Evolutionary conservation across 2,329 filamentous ascomycete genomes (phyloP), one percentile per base, ranked within the genome.

Genomic region (Dactylonectria macrodidyma): DNA sequence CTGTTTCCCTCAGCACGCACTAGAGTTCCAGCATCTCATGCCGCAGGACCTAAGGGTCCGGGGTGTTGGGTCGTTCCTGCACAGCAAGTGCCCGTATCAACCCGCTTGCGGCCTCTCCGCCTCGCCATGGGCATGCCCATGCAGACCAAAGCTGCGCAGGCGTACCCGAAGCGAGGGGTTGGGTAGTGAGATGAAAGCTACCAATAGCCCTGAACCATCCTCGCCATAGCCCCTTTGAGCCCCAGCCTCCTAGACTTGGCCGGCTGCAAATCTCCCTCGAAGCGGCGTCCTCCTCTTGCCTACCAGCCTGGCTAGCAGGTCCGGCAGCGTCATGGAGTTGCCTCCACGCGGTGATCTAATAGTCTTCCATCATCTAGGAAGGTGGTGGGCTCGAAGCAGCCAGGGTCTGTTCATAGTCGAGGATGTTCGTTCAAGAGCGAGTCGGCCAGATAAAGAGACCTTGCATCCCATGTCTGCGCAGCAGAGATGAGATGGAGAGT

Each of bases 1-100:
- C 67, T 68, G 68, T 72, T 66, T 68, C 63, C 62, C 68, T 65
- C 71, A 66, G 61, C 76, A 78, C 76, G 62, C 72, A 76, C 71
- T 70, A 71, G 66, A 73, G 51, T 77, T 76, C 77, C 80, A 81
- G 79, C 79, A 79, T 80, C 79, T 78, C 77, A 74, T 63, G 58
- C 71, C 70, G 67, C 68, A 65, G 57, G 52, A 67, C 68, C 70
- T 56, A 50, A 65, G 54, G 51, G 69, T 65, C 69, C 64, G 55
- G 68, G 75, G 73, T 68, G 71, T 61, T 63, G 66, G 47, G 52
- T 56, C 61, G 48, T 59, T 65, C 57, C 68, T 69, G 68, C 69
- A 67, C 73, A 65, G 78, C 75, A 75, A 69, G 61, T 44, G 55
- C 69, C 65, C 47, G 46, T 44, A 64, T 52, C 64, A 66, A 66